Evolutionary conservation across 768 basidiomycete genomes (phyloP), one percentile per base, ranked within the genome.

Genomic region (Lactarius psammicola): DNA sequence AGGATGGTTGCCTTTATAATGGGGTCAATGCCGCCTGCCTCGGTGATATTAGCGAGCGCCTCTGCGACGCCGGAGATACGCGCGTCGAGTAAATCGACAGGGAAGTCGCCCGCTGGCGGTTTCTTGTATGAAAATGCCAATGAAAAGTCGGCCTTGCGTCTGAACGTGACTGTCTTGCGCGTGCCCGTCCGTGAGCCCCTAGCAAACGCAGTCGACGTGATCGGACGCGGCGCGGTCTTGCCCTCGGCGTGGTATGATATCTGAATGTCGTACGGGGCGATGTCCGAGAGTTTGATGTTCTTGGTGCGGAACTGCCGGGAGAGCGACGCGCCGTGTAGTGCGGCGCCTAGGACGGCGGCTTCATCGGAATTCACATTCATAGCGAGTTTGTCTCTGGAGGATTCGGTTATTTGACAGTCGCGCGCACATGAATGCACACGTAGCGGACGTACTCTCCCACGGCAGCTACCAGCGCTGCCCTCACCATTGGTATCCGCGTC

Each of bases 301-400:
- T 98, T 99, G 57, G 97, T 97, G 79, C 91, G 90, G 83, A 97
- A 98, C 72, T 92, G 92, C 46, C 89, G 82, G 70, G 90, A 94
- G 31, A 95, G 82, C 28, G 86, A 82, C 4, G 97, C 96, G 18
- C 95, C 97, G 68, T 96, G 87, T 57, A 97, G 87, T 1, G 92
- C 96, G 28, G 96, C 95, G 51, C 89, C 94, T 53, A 99, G 84
- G 23, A 98, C 96, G 30, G 90, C 92, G 0, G 94, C 92, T 78
- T 99, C 97, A 74, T 98, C 97, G 0, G 96, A 89, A 74, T 99
- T 98, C 67, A 99, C 92, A 70, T 98, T 98, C 73, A 89, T 82
- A 6, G 96, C 93, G 64, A 98, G 89, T 76, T 92, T 93, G 60
- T 88, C 85, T 56, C 87, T 90, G 59, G 44, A 18, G 64, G 31